Evolutionary conservation across 164 flowering plant genomes (phyloP), one percentile per base, ranked within the genome.

Genomic region (Tetrastigma voinierianum): DNA sequence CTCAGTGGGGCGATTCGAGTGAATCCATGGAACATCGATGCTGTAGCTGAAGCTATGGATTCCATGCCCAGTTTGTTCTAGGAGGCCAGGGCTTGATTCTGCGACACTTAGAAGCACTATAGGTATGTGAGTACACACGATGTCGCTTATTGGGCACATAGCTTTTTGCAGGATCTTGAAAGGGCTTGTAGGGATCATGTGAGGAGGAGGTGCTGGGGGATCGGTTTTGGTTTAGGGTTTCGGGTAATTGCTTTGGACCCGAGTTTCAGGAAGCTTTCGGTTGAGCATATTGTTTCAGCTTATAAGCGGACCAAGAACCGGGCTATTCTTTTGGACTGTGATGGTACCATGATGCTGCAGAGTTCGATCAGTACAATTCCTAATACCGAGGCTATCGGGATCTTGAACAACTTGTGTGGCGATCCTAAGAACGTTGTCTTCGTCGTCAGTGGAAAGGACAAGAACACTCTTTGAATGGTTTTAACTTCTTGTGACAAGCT

Each of bases 11-110:
- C n/a, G n/a, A n/a, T n/a, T n/a, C n/a, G n/a, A n/a, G n/a, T n/a
- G n/a, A n/a, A n/a, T n/a, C n/a, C n/a, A n/a, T 81, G 84, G 84
- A 81, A 79, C 51, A 73, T 73, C 19, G 83, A 79, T 59, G 64
- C 81, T 19, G 83, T 82, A 44, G 72, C 85, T 40, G 85, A 82
- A 70, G 81, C 85, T 13, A 79, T 82, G 85, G 78, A n/a, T 17
- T 77, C 70, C n/a, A n/a, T n/a, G n/a, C n/a, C n/a, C n/a, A n/a
- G n/a, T n/a, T n/a, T n/a, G n/a, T n/a, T n/a, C n/a, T n/a, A n/a
- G n/a, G n/a, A n/a, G n/a, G n/a, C n/a, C n/a, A n/a, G n/a, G n/a
- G n/a, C n/a, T n/a, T n/a, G n/a, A n/a, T n/a, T n/a, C n/a, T 81
- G 70, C 62, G 84, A 32, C 84, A 81, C n/a, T 46, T 82, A 81